phyloP scores from a whole-genome alignment of 768 basidiomycete genomes.

The Cystoderma amianthinum region DNA sequence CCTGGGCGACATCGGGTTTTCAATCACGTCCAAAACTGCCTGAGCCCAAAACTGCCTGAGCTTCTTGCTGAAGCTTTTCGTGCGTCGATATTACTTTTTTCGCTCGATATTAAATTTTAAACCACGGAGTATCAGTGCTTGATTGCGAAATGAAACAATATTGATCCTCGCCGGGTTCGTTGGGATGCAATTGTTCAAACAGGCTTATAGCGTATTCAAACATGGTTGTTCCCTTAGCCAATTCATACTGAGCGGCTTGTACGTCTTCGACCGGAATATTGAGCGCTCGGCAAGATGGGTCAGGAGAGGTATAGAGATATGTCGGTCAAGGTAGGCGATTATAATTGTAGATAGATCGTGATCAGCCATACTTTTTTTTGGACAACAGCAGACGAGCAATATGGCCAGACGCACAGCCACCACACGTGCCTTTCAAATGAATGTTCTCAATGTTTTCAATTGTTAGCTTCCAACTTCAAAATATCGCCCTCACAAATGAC shows the following conservation, averaged over 20 bases:
- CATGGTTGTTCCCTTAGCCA: slow-evolving; percentile 97
- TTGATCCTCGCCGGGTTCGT: slow-evolving; percentile 64
- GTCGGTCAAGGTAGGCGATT: slow-evolving; percentile 89
- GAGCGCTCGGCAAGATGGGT: slow-evolving; percentile 71
- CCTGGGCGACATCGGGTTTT: slow-evolving; percentile 95
- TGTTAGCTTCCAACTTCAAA: too few species aligned
- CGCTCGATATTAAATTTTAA: slow-evolving; percentile 83
- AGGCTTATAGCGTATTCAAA: slow-evolving; percentile 85
- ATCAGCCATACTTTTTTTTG: too few species aligned
- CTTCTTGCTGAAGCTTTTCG: slow-evolving; percentile 81
- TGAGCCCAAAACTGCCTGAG: slow-evolving; percentile 85
- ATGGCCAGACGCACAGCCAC: too few species aligned
- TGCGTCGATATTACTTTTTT: slow-evolving; percentile 78
- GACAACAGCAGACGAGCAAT: too few species aligned
- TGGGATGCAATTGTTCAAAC: slow-evolving; percentile 73
- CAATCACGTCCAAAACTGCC: slow-evolving; percentile 96
- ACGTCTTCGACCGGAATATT: slow-evolving; percentile 78
- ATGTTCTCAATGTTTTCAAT: too few species aligned
- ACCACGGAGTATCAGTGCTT: not conserved
- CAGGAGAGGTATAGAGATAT: slow-evolving; percentile 89
- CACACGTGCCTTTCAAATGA: too few species aligned
- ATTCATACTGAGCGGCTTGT: slow-evolving; percentile 90
- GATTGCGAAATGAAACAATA: too few species aligned
- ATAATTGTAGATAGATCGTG: slow-evolving; percentile 88
- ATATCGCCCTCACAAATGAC: too few species aligned